phyloP scores from a whole-genome alignment of 176 grass and related monocot species.

The Oropetium thomaeum region DNA sequence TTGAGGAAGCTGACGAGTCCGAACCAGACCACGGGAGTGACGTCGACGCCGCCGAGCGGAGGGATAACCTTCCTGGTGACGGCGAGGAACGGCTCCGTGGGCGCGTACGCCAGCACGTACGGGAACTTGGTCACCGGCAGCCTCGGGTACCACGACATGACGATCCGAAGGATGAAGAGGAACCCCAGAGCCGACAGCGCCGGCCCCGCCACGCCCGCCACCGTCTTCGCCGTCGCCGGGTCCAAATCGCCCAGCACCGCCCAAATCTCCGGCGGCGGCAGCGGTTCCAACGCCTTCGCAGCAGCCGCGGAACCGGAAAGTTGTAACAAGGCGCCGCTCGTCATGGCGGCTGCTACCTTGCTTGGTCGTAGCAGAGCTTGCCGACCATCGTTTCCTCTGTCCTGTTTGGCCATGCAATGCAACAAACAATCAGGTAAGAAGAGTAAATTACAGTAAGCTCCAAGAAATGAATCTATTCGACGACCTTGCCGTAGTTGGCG shows the following conservation, averaged over 20 bases:
- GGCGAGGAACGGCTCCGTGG: slow-evolving; percentile 75
- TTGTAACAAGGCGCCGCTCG: not conserved
- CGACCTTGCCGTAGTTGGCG: not conserved
- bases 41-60: slow-evolving; percentile 83
- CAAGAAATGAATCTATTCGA: too few species aligned
- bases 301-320: not conserved
- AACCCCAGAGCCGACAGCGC: slow-evolving; percentile 75
- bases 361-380: too few species aligned
- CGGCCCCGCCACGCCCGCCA: slow-evolving; percentile 54
- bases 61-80: slow-evolving; percentile 70
- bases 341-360: too few species aligned
- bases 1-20: slow-evolving; percentile 89
- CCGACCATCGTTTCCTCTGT: too few species aligned
- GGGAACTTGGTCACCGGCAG: slow-evolving; percentile 73
- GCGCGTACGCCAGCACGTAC: slow-evolving; percentile 86
- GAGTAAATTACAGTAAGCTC: too few species aligned
- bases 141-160: slow-evolving; percentile 98
- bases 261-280: too few species aligned
- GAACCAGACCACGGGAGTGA: slow-evolving; percentile 96
- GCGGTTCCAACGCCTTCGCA: not conserved
- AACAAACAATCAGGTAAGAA: too few species aligned
- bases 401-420: too few species aligned
- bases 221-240: slow-evolving; percentile 59
- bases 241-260: slow-evolving; percentile 53
- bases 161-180: slow-evolving; percentile 75